A percentile compares a stretch with the other conserved stretches of the same genome.
Conservation (phyloP, 139 green algal genomes). For the Chlorella vulgaris region DNA sequence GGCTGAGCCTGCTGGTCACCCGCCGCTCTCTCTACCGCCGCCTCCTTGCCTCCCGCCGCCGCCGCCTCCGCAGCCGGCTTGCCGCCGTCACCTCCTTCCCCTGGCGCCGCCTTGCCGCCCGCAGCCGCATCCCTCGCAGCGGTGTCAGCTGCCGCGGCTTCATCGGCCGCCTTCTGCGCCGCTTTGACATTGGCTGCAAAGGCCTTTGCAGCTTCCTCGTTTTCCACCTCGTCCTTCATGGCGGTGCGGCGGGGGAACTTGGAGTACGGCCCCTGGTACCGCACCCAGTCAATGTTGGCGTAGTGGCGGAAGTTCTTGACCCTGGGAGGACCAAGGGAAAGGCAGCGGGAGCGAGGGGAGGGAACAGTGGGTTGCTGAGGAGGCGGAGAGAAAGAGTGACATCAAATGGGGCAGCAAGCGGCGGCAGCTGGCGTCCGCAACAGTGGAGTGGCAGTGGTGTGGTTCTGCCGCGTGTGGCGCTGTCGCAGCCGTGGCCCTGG, state of each 20-base stretch:
- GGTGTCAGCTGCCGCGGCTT: neutral
- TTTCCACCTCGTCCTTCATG: conserved; percentile 18
- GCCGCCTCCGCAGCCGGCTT: neutral
- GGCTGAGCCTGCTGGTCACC: no score
- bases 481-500: no score
- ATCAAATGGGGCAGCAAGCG: neutral
- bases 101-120: neutral
- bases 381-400: neutral
- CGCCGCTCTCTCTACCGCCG: no score
- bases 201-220: neutral
- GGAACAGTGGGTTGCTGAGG: neutral
- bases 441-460: no score
- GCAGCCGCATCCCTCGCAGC: neutral
- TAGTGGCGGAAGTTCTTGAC: conserved; percentile 32
- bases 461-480: no score
- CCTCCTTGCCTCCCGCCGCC: neutral
- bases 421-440: neutral
- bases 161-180: neutral
- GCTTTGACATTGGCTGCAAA: neutral
- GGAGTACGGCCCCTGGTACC: conserved; percentile 1
- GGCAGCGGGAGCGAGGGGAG: neutral
- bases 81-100: neutral
- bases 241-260: conserved; percentile 6
- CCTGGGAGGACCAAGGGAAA: neutral
- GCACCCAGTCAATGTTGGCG: conserved; percentile 33